Base-by-base conservation (phyloP, 176 grass and related monocot species). In the Areca catechu region DNA sequence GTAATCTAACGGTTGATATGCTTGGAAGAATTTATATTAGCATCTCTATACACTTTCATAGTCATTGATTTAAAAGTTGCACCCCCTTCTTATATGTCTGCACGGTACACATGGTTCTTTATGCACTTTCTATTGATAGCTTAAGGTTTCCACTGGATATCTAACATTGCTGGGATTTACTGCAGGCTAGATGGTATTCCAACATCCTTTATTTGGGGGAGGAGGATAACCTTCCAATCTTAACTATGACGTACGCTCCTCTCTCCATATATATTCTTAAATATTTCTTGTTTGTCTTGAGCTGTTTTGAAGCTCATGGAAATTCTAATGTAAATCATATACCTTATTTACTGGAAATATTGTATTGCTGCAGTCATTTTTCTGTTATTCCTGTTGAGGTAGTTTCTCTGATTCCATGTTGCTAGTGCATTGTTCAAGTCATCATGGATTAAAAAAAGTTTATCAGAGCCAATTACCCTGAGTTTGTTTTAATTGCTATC, bases 161-260 rank as follows among this genome's bases (percentile, higher is more conserved):
- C 49, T 48, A 29, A 54, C 16, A 28, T 49, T 54, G 3, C 19
- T 12, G 43, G 49, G 74, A 57, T 58, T 63, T 84, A 57, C 34
- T 88, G 74, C 87, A 97, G 93, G 73, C 61, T 81, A 74, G 79
- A 71, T 79, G 83, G 83, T 97, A 91, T 53, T 79, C 93, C 28
- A 97, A 90, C 62, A 77, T 97, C 69, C 54, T 97, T 70, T 80
- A 71, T 82, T 78, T 97, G 34, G 87, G 81, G 25, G 67, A 75
- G 57, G 86, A 97, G 78, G 81, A 82, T 77, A 72, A 24, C 22
- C 67, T 91, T 80, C 93, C 93, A 68, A 91, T 97, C 63, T 75
- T 97, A 56, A 88, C 86, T 48, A 76, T 85, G 81, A 97, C 86
- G 92, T 91, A 77, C 53, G 77, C 72, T 55, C 1, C 12, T 63